phyloP scores from a whole-genome alignment of 108 stramenopile species.

The Skeletonema potamos region DNA sequence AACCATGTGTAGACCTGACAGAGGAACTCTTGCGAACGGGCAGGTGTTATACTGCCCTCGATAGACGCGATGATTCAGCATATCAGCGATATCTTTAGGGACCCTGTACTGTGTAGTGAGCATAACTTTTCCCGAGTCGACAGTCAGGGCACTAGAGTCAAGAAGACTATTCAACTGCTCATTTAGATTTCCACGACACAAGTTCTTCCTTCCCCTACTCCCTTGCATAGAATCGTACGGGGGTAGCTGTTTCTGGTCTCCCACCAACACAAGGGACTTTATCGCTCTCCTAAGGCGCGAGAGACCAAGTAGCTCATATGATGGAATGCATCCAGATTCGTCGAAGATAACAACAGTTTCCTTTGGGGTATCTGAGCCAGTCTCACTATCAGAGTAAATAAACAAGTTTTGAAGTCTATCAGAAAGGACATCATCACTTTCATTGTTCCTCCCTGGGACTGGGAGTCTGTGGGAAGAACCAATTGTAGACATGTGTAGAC shows the following conservation, averaged over 20 bases:
- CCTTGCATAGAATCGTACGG: conserved; percentile 46
- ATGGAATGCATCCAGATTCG: conserved; percentile 56
- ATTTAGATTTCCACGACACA: neutral
- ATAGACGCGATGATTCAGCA: conserved; percentile 44
- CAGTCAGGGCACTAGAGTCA: conserved; percentile 29
- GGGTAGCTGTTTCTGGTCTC: conserved; percentile 51
- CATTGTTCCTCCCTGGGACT: conserved; percentile 4
- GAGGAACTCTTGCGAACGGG: conserved; percentile 21
- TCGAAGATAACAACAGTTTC: conserved; percentile 47
- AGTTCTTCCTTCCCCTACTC: neutral
- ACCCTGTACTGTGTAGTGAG: conserved; percentile 50
- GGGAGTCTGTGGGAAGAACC: conserved; percentile 49
- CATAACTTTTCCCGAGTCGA: conserved; percentile 21
- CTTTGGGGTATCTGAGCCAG: neutral
- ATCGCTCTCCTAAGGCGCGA: conserved; percentile 37
- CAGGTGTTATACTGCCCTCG: conserved; percentile 42
- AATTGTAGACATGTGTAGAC: conserved; percentile 48
- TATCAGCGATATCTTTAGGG: conserved; percentile 50
- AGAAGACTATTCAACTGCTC: conserved; percentile 30
- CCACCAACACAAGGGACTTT: conserved; percentile 31
- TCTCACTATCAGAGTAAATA: no score
- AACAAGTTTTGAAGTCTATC: neutral
- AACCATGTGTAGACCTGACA: conserved; percentile 33
- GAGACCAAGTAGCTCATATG: conserved; percentile 52
- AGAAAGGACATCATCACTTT: neutral